Evolutionary conservation across 2,329 filamentous ascomycete species (phyloP), one percentile per base, ranked within the genome.

Genomic region (Aspergillus ochraceoroseus): DNA sequence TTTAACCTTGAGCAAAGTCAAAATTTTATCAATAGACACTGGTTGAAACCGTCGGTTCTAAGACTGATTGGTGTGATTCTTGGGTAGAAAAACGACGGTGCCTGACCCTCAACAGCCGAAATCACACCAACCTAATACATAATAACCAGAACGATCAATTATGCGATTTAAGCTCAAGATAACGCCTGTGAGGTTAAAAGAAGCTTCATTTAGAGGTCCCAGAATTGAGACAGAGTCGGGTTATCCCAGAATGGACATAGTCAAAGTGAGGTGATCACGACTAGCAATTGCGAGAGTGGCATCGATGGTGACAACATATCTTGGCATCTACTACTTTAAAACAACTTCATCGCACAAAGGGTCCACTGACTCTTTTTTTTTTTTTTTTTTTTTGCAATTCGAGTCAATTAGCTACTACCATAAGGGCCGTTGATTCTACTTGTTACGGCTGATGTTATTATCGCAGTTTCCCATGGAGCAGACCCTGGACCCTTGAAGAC

Each of bases 181-280:
- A n/a, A 47, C 47, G 32, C 38, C 45, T 32, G 3, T 33, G 32
- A 51, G 43, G 44, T 41, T 49, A 51, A 54, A 47, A 39, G 39
- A 39, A 44, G 51, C 32, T 37, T 44, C 45, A 32, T 48, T 36
- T 57, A 41, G 17, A 42, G 38, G 35, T 26, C 35, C 35, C 45
- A 42, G 39, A 14, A 29, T 31, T 44, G 14, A 36, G 23, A 29
- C 27, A 26, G 34, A 32, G 28, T 27, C n/a, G 38, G 19, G 28
- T 32, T 44, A 34, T 32, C 38, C 48, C 42, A 39, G 18, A 49
- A 46, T 47, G 27, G 48, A 47, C 34, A 43, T 54, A 46, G 44
- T 34, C 29, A 28, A 34, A 40, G 53, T 62, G 59, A 61, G 54
- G 59, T 62, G 59, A 61, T 62, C 39, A 40, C 44, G 46, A 38